phyloP scores from a whole-genome alignment of 805 yeast genomes.

The Candida adriatica region DNA sequence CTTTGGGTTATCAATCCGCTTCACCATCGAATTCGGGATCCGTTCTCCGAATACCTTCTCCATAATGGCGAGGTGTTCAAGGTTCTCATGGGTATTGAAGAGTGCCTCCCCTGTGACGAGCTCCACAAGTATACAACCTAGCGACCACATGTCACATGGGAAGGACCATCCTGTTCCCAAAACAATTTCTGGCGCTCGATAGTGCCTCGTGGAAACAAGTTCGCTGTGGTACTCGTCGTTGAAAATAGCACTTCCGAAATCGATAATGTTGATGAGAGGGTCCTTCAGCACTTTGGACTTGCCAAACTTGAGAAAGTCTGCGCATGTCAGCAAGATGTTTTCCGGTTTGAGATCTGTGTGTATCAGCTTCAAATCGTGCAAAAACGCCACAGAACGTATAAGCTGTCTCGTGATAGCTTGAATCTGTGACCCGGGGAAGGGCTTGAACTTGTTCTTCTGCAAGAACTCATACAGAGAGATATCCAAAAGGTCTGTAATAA shows the following conservation, averaged over 20 bases:
- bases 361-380: conserved; percentile 83
- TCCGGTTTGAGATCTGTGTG: conserved; percentile 98
- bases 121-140: conserved; percentile 91
- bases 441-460: conserved; percentile 72
- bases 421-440: conserved; percentile 93
- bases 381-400: conserved; percentile 74
- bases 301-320: conserved; percentile 19
- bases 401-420: conserved; percentile 85
- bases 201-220: conserved; percentile 91
- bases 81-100: conserved; percentile 90
- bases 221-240: conserved; percentile 90
- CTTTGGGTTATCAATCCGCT: conserved; percentile 16
- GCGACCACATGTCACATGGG: conserved; percentile 96
- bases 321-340: conserved; percentile 49
- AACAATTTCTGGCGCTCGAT: conserved; percentile 94
- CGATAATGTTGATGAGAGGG: conserved; percentile 84
- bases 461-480: conserved; percentile 85
- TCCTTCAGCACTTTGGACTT: conserved; percentile 48
- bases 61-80: conserved; percentile 94
- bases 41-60: conserved; percentile 61
- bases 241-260: conserved; percentile 95
- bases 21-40: conserved; percentile 33
- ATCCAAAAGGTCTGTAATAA: conserved; percentile 83
- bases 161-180: conserved; percentile 95
- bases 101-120: conserved; percentile 89